phyloP scores from a whole-genome alignment of 371 early-diverging fungal genomes.

The Mucor sp. region DNA sequence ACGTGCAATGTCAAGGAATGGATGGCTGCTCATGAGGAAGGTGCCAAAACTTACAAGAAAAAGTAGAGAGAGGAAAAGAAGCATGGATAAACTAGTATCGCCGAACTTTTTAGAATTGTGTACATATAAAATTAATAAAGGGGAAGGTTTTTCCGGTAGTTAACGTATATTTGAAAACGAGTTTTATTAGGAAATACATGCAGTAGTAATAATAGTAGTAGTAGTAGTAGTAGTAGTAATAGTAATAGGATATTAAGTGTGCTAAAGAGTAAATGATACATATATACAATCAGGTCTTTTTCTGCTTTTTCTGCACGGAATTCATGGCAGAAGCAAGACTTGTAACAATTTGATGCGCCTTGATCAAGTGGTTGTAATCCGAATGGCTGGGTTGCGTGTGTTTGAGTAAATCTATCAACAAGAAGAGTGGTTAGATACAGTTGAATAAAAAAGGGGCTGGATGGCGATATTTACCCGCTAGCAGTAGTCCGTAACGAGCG shows the following conservation, averaged over 20 bases:
- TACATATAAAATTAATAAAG: neutral
- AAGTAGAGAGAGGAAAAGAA: slow-evolving; percentile 2
- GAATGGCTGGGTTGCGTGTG: slow-evolving; percentile 36
- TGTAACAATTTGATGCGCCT: slow-evolving; percentile 36
- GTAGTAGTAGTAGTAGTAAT: neutral
- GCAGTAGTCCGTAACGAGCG: slow-evolving; percentile 39
- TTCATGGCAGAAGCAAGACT: slow-evolving; percentile 48
- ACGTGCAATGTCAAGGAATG: slow-evolving; percentile 26
- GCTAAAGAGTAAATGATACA: neutral
- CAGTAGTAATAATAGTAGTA: neutral
- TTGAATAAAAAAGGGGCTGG: too few relatives aligned
- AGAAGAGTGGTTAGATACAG: neutral
- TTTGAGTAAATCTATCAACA: slow-evolving; percentile 39
- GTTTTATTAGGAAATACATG: neutral
- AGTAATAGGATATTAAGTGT: neutral
- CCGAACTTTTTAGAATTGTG: neutral
- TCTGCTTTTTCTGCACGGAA: slow-evolving; percentile 35
- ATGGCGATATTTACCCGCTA: slow-evolving; percentile 32
- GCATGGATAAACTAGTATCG: neutral
- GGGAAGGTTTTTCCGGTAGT: neutral
- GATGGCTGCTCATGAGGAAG: slow-evolving; percentile 15
- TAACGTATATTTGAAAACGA: too few relatives aligned
- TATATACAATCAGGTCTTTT: slow-evolving; percentile 12
- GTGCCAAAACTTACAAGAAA: slow-evolving; percentile 19
- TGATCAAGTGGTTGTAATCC: slow-evolving; percentile 38